These are phyloP conservation scores for Pleurotus sapidus DNA, from an alignment of 768 basidiomycete species.

Conservation along the genomic window DNA sequence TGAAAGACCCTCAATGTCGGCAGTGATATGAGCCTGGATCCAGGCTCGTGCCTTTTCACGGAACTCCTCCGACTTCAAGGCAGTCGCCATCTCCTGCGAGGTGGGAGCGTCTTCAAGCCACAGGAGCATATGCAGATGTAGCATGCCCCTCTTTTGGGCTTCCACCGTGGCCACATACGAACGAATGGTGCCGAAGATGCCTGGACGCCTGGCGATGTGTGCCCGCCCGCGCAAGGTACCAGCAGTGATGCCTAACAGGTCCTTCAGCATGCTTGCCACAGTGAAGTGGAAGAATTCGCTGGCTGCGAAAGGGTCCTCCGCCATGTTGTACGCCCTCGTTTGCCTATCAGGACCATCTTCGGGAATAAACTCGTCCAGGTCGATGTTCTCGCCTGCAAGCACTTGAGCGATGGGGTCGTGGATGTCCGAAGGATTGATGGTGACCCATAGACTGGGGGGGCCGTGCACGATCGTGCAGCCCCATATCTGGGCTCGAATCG, in stretches of 20 bases:
- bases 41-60: not conserved
- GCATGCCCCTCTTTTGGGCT: constrained; percentile 20
- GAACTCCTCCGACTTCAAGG: not conserved
- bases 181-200: not conserved
- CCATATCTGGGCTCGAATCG: not conserved
- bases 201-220: not conserved
- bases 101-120: constrained; percentile 20
- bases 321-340: not conserved
- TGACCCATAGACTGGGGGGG: not conserved
- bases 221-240: too few relatives aligned
- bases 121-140: constrained; percentile 29
- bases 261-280: not conserved
- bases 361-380: constrained; percentile 26
- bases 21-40: not conserved
- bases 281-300: not conserved
- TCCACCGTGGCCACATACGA: constrained; percentile 24
- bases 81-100: not conserved
- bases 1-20: too few relatives aligned
- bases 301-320: not conserved
- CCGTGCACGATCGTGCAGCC: not conserved
- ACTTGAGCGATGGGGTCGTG: constrained; percentile 16
- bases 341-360: constrained; percentile 17
- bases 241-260: not conserved
- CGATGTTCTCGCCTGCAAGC: constrained; percentile 30
- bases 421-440: constrained; percentile 4